phyloP scores from a whole-genome alignment of 306 rosid genomes.

The Castanopsis chinensis region DNA sequence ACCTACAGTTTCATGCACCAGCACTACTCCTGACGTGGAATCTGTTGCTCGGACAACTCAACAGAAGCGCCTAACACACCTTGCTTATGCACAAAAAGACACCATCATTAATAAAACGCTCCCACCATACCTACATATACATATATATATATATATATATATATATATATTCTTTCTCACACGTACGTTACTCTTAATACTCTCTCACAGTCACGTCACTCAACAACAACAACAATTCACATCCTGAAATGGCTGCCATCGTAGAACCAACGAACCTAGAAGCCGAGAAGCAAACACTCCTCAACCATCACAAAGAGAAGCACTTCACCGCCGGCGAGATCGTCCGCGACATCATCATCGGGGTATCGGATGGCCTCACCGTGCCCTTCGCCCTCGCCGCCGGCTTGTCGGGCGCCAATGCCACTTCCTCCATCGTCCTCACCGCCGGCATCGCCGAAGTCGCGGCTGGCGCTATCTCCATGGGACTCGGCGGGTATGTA shows the following conservation, averaged over 20 bases:
- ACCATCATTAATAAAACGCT: no score
- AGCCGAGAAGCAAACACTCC: conserved; percentile 47
- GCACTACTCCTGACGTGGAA: no score
- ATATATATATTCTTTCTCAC: background rate
- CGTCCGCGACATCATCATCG: conserved; percentile 68
- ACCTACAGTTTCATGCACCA: no score
- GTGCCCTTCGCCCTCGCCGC: conserved; percentile 77
- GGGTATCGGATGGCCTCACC: conserved; percentile 73
- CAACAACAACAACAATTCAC: background rate
- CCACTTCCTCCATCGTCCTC: conserved; percentile 59
- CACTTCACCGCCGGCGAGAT: conserved; percentile 70
- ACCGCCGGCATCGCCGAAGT: conserved; percentile 77
- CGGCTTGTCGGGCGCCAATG: conserved; percentile 69
- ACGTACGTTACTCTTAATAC: background rate
- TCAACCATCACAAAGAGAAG: conserved; percentile 49
- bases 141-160: background rate
- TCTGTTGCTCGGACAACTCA: no score
- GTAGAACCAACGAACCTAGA: conserved; percentile 15
- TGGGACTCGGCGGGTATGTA: conserved; percentile 81
- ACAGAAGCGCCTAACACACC: no score
- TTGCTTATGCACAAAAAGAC: no score
- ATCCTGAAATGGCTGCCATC: conserved; percentile 22
- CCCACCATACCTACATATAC: background rate
- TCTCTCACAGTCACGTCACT: background rate
- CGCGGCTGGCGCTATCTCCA: conserved; percentile 74